phyloP scores from a whole-genome alignment of 2,329 filamentous ascomycete species.

The Myriosclerotinia scirpicola region DNA sequence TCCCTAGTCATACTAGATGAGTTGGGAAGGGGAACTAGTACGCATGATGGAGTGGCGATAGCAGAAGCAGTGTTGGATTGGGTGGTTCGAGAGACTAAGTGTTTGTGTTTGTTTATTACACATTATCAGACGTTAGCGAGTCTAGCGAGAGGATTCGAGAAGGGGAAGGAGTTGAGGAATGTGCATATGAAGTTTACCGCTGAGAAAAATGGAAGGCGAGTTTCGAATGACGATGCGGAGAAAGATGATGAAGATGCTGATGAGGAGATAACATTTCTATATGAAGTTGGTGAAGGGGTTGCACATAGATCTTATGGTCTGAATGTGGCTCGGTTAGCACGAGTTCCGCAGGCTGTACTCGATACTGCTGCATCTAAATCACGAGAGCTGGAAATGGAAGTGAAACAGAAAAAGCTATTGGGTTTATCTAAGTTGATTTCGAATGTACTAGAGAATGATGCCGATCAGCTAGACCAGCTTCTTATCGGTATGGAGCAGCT shows the following conservation, averaged over 20 bases:
- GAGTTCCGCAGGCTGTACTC: slow-evolving; percentile 73
- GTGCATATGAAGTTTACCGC: slow-evolving; percentile 88
- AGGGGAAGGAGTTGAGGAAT: slow-evolving; percentile 67
- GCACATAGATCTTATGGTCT: slow-evolving; percentile 93
- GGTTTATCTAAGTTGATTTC: slow-evolving; percentile 36
- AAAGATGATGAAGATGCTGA: slow-evolving; percentile 48
- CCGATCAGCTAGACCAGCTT: slow-evolving; percentile 36
- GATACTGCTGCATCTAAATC: slow-evolving; percentile 80
- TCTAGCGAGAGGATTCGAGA: slow-evolving; percentile 66
- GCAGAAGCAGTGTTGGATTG: slow-evolving; percentile 88
- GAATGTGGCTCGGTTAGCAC: slow-evolving; percentile 86
- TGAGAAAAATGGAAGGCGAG: slow-evolving; percentile 30
- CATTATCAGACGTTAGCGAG: slow-evolving; percentile 86
- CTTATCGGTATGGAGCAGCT: slow-evolving; percentile 55
- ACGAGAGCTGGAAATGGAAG: slow-evolving; percentile 72
- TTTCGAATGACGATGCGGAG: slow-evolving; percentile 47
- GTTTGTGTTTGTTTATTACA: slow-evolving; percentile 92
- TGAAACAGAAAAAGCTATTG: slow-evolving; percentile 60
- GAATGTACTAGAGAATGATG: slow-evolving; percentile 31
- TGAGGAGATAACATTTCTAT: slow-evolving; percentile 88
- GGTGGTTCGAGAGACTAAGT: slow-evolving; percentile 70
- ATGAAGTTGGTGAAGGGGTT: slow-evolving; percentile 86
- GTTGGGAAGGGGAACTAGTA: slow-evolving; percentile 87
- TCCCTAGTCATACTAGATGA: slow-evolving; percentile 92
- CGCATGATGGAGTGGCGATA: slow-evolving; percentile 94